phyloP scores from a whole-genome alignment of 306 rosid genomes.

The Trichosanthes cucumerina region DNA sequence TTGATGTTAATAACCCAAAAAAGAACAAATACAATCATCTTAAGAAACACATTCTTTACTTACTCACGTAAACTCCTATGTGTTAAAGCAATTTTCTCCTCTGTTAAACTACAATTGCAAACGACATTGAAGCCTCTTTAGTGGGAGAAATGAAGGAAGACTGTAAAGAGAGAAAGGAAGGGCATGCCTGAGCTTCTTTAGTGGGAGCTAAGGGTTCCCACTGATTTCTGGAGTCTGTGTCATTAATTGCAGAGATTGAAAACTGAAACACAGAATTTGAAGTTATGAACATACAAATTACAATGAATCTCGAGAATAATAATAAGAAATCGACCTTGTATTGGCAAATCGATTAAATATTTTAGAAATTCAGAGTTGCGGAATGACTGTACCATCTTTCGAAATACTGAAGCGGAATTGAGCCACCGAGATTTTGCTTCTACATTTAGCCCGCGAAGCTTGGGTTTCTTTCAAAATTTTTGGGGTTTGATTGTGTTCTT shows the following conservation, averaged over 20 bases:
- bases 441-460: not conserved
- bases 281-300: not conserved
- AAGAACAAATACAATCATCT: not conserved
- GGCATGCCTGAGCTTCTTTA: conserved; percentile 84
- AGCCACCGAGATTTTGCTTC: not conserved
- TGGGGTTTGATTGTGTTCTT: conserved; percentile 9
- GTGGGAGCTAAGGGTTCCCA: conserved; percentile 98
- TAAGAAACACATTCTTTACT: not conserved
- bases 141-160: not conserved
- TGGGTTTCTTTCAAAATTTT: not conserved
- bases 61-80: not conserved
- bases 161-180: conserved; percentile 4
- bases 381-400: conserved; percentile 20
- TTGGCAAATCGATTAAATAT: conserved; percentile 15
- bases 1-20: not conserved
- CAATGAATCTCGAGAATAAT: not conserved
- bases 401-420: not conserved
- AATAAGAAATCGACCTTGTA: not conserved
- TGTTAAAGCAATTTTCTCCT: not conserved
- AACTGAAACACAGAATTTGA: conserved; percentile 36
- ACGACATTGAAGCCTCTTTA: not conserved
- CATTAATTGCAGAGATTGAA: conserved; percentile 93
- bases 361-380: conserved; percentile 8
- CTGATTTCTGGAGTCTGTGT: conserved; percentile 54
- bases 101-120: not conserved